Percentiles rank a stretch among this genome's conserved stretches.
These are phyloP conservation scores for Citropsis articulata DNA, from an alignment of 345 rosid species.

Conservation along the genomic window DNA sequence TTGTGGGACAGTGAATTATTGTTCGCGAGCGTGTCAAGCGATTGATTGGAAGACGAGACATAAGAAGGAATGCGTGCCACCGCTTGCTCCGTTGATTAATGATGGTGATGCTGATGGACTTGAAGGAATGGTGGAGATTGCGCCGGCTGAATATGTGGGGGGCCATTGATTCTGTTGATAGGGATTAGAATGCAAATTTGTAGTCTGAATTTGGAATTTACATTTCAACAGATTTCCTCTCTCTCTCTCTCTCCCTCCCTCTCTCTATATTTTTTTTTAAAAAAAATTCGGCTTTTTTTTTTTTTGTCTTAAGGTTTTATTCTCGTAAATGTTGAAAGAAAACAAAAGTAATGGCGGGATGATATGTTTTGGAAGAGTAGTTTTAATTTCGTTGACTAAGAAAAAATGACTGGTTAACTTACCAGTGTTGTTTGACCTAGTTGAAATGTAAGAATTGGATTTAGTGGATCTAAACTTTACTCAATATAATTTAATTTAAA, in stretches of 20 bases:
- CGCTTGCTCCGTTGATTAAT: constrained; percentile 46
- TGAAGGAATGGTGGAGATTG: constrained; percentile 30
- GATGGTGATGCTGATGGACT: constrained; percentile 30
- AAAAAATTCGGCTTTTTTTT: no score
- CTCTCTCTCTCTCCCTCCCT: no score
- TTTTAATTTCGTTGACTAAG: neutral
- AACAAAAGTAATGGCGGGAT: neutral
- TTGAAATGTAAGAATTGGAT: neutral
- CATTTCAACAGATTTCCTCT: neutral
- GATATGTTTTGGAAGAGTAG: neutral
- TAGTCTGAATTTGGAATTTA: neutral
- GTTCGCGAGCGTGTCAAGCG: constrained; percentile 94
- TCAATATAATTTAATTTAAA: no score
- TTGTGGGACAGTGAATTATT: constrained; percentile 80
- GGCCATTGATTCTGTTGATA: neutral
- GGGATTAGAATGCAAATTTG: neutral
- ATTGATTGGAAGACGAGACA: constrained; percentile 84
- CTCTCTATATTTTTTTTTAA: no score
- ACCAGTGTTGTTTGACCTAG: no score
- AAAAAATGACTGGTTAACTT: neutral
- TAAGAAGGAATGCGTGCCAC: constrained; percentile 64
- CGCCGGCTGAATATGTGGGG: neutral
- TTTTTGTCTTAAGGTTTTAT: neutral
- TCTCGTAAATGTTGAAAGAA: neutral
- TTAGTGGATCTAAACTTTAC: neutral